Conservation (phyloP, 192 early-diverging fungal genomes). For the Helicostylum pulchrum region DNA sequence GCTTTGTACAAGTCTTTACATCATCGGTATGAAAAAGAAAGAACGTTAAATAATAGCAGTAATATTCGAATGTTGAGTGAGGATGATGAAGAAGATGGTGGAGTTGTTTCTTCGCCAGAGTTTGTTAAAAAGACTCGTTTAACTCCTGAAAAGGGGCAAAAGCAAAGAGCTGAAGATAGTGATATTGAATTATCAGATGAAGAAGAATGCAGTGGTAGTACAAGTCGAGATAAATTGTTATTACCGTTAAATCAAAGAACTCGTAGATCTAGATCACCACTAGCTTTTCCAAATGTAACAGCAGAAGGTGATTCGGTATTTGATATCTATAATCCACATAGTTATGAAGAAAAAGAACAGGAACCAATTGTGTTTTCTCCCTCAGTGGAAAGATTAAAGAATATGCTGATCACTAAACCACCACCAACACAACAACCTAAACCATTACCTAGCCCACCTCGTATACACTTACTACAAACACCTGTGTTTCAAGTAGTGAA, state of each 20-base stretch:
- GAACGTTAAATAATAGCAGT: background rate
- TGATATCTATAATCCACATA: background rate
- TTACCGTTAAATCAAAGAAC: background rate
- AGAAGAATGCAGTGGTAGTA: slow-evolving; percentile 1
- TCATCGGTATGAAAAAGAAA: slow-evolving; percentile 29
- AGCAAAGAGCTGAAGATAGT: slow-evolving; percentile 25
- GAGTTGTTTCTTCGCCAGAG: slow-evolving; percentile 6
- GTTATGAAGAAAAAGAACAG: background rate
- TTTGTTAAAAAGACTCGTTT: background rate
- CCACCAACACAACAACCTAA: background rate
- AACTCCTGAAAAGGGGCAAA: background rate
- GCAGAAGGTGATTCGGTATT: background rate
- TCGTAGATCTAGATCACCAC: slow-evolving; percentile 8
- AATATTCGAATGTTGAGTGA: background rate
- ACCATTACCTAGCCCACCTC: slow-evolving; percentile 26
- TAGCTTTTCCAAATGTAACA: background rate
- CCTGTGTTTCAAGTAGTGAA: slow-evolving; percentile 65
- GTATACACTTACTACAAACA: slow-evolving; percentile 54
- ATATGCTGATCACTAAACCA: background rate
- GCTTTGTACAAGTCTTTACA: slow-evolving; percentile 21
- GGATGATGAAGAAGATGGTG: slow-evolving; percentile 23
- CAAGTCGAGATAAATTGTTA: background rate
- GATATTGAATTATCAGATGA: slow-evolving; percentile 38
- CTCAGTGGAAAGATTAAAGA: background rate
- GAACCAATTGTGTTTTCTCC: no score